A percentile compares a stretch with the other conserved stretches of the same genome.
Conservation (phyloP, 1,139 yeast genomes). For the Saccharomycopsis crataegensis region DNA sequence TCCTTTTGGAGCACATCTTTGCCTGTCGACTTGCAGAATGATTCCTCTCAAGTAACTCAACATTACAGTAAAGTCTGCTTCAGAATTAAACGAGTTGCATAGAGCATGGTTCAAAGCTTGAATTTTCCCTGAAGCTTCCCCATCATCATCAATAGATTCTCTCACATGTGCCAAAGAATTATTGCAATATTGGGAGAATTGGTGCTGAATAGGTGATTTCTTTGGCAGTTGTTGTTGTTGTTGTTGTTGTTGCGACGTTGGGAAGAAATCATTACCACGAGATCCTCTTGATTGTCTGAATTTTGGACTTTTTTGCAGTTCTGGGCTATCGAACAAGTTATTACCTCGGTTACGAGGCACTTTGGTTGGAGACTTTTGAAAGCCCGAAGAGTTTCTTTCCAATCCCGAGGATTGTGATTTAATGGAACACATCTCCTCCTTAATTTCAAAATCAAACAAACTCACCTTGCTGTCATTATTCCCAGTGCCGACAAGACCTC, state of each 20-base stretch:
- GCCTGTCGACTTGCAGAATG: background rate
- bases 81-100: too few relatives aligned
- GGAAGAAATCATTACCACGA: background rate
- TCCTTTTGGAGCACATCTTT: background rate
- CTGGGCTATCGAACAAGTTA: background rate
- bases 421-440: background rate
- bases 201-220: too few relatives aligned
- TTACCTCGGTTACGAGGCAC: too few relatives aligned
- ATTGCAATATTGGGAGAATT: too few relatives aligned
- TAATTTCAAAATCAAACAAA: constrained; percentile 16
- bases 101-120: too few relatives aligned
- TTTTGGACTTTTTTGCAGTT: background rate
- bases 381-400: too few relatives aligned
- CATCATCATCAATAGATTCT: too few relatives aligned
- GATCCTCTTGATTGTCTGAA: background rate
- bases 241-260: too few relatives aligned
- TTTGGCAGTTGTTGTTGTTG: too few relatives aligned
- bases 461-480: constrained; percentile 11
- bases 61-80: background rate
- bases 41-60: background rate
- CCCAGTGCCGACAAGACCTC: background rate
- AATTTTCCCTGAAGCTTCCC: too few relatives aligned
- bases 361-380: too few relatives aligned
- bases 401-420: background rate
- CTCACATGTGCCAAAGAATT: too few relatives aligned